Base-by-base conservation (phyloP, 1,139 yeast genomes). In the Zygosaccharomyces pseudobailii region DNA sequence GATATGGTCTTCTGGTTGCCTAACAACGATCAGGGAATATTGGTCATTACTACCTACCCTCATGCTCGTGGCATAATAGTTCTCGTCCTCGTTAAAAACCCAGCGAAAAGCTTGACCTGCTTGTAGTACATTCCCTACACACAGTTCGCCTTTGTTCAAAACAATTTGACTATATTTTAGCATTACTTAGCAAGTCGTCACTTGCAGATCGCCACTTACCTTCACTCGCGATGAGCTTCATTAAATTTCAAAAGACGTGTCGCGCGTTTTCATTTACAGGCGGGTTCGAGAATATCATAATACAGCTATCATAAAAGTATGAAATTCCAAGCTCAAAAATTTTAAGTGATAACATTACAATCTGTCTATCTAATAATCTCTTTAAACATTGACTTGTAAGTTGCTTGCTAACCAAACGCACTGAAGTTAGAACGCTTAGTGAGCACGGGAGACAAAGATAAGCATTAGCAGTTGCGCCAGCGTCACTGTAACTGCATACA, bases 101-200 rank as follows among this genome's bases (percentile, higher is more conserved):
- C 67, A 71, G 51, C 75, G 57, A 57, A 86, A 86, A 0, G 94
- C 82, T 65, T 90, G 97, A 0, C 97, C 97, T 62, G 96, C 87
- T 47, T 95, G 75, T 36, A 90, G 72, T 0, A 89, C 94, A 44
- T 80, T 78, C 5, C 80, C 68, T n/a, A 89, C 66, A 30, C 75
- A 68, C 1, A 88, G 70, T 55, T 88, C 96, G 1, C 57, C 55
- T 5, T 49, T 49, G 8, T 33, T 39, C 4, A 48, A 23, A 13
- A 19, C 42, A 20, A 48, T 36, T 32, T 38, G 51, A 27, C 43
- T 34, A 31, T 45, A 48, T 31, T 46, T 43, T 13, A 33, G 40
- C 45, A 38, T 38, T 36, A 10, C 8, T 25, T n/a, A 10, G 6
- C 9, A 10, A 13, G 6, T 38, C 4, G 8, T 27, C 8, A 10